Evolutionary conservation across 2,329 filamentous ascomycete genomes (phyloP), one percentile per base, ranked within the genome.

Genomic region (Hypomyces perniciosus): DNA sequence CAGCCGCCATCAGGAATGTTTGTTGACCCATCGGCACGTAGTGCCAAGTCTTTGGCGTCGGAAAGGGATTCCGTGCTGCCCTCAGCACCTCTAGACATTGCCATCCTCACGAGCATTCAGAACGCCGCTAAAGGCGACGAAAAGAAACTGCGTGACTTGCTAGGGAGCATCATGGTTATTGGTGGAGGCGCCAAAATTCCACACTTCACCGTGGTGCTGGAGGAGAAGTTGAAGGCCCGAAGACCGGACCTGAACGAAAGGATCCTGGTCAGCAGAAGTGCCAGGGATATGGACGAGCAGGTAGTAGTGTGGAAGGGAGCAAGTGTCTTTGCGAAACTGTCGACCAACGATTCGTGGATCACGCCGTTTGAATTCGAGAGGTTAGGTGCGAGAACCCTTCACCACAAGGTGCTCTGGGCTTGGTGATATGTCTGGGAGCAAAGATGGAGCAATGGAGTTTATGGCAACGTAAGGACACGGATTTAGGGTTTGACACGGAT

Each of bases 221-320:
- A 99, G 70, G 86, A 92, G 62, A 81, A 83, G 60, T 77, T 97
- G 46, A 84, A 89, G 61, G 77, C 79, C 55, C 76, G 85, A 45
- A 70, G 80, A 40, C 80, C 80, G 4, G 82, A 85, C 57, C 68
- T 85, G 41, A 68, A 69, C 20, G 83, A 85, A 31, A 74, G 76
- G 53, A 82, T 85, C 55, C 69, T 84, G 27, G 81, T 85, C 47
- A 83, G 80, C 54, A 74, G 78, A 54, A 93, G 77, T 77, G 93
- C 93, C 0, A 78, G 92, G 61, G 93, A 99, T 61, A 86, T 99
- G 73, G 93, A 99, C 69, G 90, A 93, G 54, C 90, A 96, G 70
- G 91, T 97, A n/a, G 87, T 97, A 48, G 85, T 86, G 7, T 99
- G 93, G 93, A 99, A 99, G 77, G 93, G 93, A 4, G 93, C 89